Evolutionary conservation across 371 early-diverging fungal species (phyloP), one percentile per base, ranked within the genome.

Genomic region (Saksenaea vasiformis): DNA sequence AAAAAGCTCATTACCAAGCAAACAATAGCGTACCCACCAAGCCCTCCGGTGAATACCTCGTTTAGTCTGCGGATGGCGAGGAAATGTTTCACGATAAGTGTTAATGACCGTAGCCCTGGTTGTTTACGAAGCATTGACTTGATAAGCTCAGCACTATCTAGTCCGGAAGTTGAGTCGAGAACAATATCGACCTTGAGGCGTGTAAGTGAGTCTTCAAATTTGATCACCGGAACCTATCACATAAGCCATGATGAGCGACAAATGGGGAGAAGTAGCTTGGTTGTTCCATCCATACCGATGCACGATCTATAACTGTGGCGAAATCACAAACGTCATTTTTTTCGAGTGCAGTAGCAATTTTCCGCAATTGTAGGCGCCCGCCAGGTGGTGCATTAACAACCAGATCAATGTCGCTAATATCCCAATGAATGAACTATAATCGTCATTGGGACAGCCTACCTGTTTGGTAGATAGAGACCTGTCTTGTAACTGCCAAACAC

Each of bases 11-110:
- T 78, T 3, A 95, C 87, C 75, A 99, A 67, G 57, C 92, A 83
- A 57, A 95, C 85, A 24, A 95, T 84, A 2, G 93, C 90, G 70
- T 96, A 99, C n/a, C 93, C 91, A 22, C 98, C 95, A 60, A 99
- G 67, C 0, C 99, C 99, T 27, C 99, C 99, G 1, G 83, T 85
- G 64, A 86, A 95, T 4, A 95, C 94, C 72, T 99, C 98, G 73
- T 97, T 96, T 64, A 94, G 69, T 8, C 80, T 69, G 31, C 93
- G 84, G 56, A 86, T 79, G 2, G 80, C 65, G 44, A 98, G 69
- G 58, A 94, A 94, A 56, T 93, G 90, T 74, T 98, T 98, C 60
- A 98, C 66, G 0, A 95, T 67, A 58, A 96, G 67, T 28, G 90
- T 79, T 5, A 98, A 59, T 31, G 89, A 78, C 11, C 88, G 78